Evolutionary conservation across 306 rosid genomes (phyloP), one percentile per base, ranked within the genome.

Genomic region (Citrullus colocynthis): DNA sequence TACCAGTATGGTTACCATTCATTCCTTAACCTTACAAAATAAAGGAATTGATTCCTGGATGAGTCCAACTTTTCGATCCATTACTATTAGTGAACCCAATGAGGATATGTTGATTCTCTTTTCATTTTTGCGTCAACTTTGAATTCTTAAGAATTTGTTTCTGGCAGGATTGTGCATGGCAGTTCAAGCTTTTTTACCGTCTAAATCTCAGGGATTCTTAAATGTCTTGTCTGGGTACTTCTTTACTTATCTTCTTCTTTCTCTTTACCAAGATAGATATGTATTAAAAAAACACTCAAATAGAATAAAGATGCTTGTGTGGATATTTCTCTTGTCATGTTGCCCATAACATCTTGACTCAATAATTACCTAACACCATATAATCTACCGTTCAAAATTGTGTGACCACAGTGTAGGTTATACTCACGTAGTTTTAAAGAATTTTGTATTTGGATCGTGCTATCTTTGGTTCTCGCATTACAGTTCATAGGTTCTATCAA

Each of bases 131-230:
- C 74, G 63, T 28, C n/a, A 8, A 52, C 69, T 74, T 63, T 72
- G 74, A 60, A 79, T 81, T 78, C 45, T 71, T 34, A 73, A 57
- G 36, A 74, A 63, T n/a, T 76, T 82, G 76, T 72, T 81, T 39
- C 79, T 84, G 79, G 63, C 86, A 95, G 97, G 97, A 86, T 89
- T 95, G 92, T 95, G 97, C 87, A 95, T 95, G 97, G 90, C 97
- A 41, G 86, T 95, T 85, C 98, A 95, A 83, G 89, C 93, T 67
- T 92, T 87, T 87, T 78, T 86, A 78, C 91, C 93, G 24, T 78
- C 87, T 54, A 79, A 85, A 81, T 90, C 98, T 57, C 94, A 79
- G 72, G 98, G 98, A 78, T 86, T 85, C 86, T 80, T 93, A 54
- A 88, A 88, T 82, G 91, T 89, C 82, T 77, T 93, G 87, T 90